Base-by-base conservation (phyloP, 192 early-diverging fungal genomes). In the Umbelopsis sp. region DNA sequence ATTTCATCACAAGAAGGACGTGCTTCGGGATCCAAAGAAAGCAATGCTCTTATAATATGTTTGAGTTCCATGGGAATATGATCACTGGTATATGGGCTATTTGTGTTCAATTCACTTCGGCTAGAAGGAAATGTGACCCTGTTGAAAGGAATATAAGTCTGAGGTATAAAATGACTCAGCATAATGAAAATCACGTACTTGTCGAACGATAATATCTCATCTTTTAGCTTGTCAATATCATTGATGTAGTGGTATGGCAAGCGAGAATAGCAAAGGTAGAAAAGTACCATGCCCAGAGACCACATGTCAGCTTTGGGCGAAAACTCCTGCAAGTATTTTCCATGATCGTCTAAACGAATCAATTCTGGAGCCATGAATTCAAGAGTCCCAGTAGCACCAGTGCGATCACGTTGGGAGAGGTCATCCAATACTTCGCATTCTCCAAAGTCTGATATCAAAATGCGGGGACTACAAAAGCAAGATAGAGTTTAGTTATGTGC, bases 391-490 rank as follows among this genome's bases (percentile, higher is more conserved):
- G 97, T 98, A 1, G 95, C 95, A 10, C 97, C 96, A 3, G 96
- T 97, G 30, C 96, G 88, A 64, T 76, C 72, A 20, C 55, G 35
- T n/a, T 89, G 83, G 13, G 90, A 84, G 3, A 82, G 45, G 15
- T 92, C 89, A 33, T 89, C 89, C 37, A 94, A 66, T 20, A 95
- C 82, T 77, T 97, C 97, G 81, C 97, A 98, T 73, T 98, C 97
- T 70, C 97, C 97, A 87, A 98, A 98, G 82, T 98, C 97, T 0
- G 95, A 95, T 49, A 98, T 90, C 67, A 98, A 78, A 6, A 98
- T 82, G 15, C 91, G 83, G 1, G 96, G 96, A 21, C 85, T 87
- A 27, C 49, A 74, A 64, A 4, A 82, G 81, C 37, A 21, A 47
- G 46, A 55, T 30, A 3, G 27, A 30, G 27, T 30, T 30, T 30